Evolutionary conservation across 2,329 filamentous ascomycete species (phyloP), one percentile per base, ranked within the genome.

Genomic region (Polychaeton citri): DNA sequence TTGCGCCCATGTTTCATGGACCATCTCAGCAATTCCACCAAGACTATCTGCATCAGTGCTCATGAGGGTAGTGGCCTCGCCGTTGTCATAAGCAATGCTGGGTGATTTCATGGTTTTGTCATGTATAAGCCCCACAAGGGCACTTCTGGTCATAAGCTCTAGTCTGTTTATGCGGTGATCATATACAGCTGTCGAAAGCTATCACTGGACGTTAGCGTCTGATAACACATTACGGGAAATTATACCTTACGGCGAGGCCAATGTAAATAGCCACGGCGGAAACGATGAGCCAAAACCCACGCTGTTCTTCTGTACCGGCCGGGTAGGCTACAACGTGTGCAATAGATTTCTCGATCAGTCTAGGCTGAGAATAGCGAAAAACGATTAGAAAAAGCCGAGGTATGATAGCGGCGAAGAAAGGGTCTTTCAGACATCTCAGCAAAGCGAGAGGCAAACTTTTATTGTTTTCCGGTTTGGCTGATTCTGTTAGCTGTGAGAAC

Each of bases 1-100:
- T n/a, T 39, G 30, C 24, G 36, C 34, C 24, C 39, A 41, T 16
- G 37, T 16, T 10, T 39, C 39, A 15, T 41, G 39, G 10, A 41
- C 31, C 39, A 39, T 39, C 10, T 37, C 39, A 7, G 28, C 37
- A 17, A 34, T 17, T 13, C 21, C 20, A 6, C 6, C n/a, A 2
- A 41, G 37, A 20, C 30, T 30, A n/a, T 41, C 39, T 2, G 33
- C 33, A 10, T 40, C 38, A 13, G 18, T 36, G 19, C 33, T 38
- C 30, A 41, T 28, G 24, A 28, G 24, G 3, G 24, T 28, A 10
- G 15, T 28, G 15, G 24, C 15, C 15, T 28, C 24, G 12, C 24
- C 24, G 15, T 28, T 15, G 7, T 28, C 24, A 28, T 28, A 28
- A 15, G 24, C 24, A 15, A 19, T 2, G 35, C 35, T 33, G 6